phyloP scores from a whole-genome alignment of 192 early-diverging fungal species.

The Spizellomyces punctatus region DNA sequence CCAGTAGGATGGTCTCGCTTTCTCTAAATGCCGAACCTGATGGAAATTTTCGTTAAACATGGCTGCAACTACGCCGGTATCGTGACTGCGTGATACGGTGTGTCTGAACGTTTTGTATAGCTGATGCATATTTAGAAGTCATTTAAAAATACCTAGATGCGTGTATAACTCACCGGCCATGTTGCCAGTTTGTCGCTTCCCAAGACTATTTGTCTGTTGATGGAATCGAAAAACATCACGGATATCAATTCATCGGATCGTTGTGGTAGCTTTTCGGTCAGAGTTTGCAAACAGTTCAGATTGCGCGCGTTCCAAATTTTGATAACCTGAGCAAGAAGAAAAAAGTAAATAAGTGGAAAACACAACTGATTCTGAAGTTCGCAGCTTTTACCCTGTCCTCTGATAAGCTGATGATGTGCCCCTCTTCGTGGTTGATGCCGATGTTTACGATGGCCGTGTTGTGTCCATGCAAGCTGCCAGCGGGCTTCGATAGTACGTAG shows the following conservation, averaged over 20 bases:
- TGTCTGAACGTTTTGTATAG: conserved; percentile 50
- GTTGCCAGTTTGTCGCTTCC: conserved; percentile 59
- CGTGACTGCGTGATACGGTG: conserved; percentile 48
- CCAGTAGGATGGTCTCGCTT: not conserved
- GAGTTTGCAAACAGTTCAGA: conserved; percentile 62
- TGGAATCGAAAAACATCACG: conserved; percentile 54
- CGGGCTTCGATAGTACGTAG: conserved; percentile 66
- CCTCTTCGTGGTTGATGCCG: conserved; percentile 60
- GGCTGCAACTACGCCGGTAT: conserved; percentile 53
- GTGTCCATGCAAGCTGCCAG: conserved; percentile 59
- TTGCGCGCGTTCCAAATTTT: conserved; percentile 67
- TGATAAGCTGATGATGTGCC: conserved; percentile 58
- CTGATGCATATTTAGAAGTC: conserved; percentile 10
- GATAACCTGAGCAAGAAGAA: conserved; percentile 43
- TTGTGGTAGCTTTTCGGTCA: conserved; percentile 58
- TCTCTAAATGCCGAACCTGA: conserved; percentile 38
- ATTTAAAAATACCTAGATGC: not conserved
- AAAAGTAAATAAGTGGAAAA: not conserved
- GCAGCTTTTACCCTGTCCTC: conserved; percentile 52
- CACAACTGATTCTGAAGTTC: not conserved
- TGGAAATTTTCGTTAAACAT: conserved; percentile 67
- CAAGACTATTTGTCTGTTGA: conserved; percentile 53
- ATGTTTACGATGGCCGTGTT: conserved; percentile 53
- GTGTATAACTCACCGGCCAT: conserved; percentile 47
- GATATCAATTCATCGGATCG: conserved; percentile 61